These are phyloP conservation scores for Mycena floridula DNA, from an alignment of 768 basidiomycete genomes.

Conservation along the genomic window DNA sequence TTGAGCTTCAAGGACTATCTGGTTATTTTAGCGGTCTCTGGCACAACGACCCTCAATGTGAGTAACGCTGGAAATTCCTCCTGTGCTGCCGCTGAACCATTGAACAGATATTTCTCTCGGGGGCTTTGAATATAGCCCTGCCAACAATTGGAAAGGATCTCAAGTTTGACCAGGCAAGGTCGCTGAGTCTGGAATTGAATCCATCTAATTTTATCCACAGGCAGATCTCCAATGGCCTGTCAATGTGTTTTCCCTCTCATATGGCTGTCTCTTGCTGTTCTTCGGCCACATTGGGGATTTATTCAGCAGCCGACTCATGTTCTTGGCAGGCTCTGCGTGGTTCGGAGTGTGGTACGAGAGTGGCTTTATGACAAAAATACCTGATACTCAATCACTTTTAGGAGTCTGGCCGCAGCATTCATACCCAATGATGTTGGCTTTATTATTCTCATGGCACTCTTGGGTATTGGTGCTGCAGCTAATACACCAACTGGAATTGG, in stretches of 20 bases:
- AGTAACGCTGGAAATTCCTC: background rate
- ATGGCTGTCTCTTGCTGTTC: conserved; percentile 13
- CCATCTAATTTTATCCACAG: conserved; percentile 1
- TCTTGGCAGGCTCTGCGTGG: conserved; percentile 20
- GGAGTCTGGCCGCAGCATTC: conserved; percentile 23
- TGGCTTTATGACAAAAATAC: background rate
- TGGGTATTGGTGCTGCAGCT: conserved; percentile 22
- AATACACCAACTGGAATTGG: conserved; percentile 19
- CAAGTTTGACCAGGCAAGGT: conserved; percentile 8
- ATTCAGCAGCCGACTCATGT: conserved; percentile 16
- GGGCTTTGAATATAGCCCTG: conserved; percentile 13
- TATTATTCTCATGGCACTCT: conserved; percentile 18
- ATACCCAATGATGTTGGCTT: conserved; percentile 14
- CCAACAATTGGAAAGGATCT: conserved; percentile 16
- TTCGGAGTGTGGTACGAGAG: conserved; percentile 18
- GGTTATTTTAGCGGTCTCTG: conserved; percentile 8
- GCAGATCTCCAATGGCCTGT: conserved; percentile 15
- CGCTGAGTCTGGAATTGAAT: background rate
- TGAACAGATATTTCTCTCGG: conserved; percentile 11
- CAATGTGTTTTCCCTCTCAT: conserved; percentile 12
- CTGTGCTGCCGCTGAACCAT: background rate
- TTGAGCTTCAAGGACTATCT: too few relatives aligned
- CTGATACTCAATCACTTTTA: conserved; percentile 1
- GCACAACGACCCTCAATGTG: conserved; percentile 13
- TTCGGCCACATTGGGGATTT: conserved; percentile 16